phyloP scores from a whole-genome alignment of 2,329 filamentous ascomycete genomes.

The Diaporthe caulivora region DNA sequence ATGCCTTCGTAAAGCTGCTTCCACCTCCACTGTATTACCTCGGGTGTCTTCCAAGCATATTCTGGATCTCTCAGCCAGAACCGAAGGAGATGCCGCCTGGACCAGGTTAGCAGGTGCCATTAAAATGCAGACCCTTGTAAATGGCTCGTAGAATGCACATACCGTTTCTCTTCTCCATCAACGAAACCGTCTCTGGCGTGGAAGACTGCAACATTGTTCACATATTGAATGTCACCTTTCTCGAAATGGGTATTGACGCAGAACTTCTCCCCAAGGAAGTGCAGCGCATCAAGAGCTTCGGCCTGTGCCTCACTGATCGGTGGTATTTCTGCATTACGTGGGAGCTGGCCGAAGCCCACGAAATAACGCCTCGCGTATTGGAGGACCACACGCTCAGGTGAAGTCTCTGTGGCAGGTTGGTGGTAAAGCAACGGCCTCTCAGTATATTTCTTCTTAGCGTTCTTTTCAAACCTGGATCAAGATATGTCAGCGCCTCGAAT shows the following conservation, averaged over 20 bases:
- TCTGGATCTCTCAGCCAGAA: conserved; percentile 65
- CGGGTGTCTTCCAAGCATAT: conserved; percentile 61
- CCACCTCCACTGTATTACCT: conserved; percentile 61
- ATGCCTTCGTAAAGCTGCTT: conserved; percentile 65
- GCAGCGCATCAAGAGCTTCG: conserved; percentile 64
- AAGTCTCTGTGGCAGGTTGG: conserved; percentile 57
- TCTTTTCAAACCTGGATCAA: conserved; percentile 62
- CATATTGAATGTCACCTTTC: conserved; percentile 66
- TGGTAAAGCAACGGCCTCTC: conserved; percentile 68
- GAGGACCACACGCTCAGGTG: conserved; percentile 67
- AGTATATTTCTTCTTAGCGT: conserved; percentile 56
- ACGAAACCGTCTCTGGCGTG: conserved; percentile 65
- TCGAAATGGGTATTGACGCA: conserved; percentile 59
- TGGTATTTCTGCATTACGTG: conserved; percentile 66
- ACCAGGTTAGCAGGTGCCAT: conserved; percentile 51
- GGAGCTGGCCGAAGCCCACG: conserved; percentile 67
- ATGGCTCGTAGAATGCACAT: conserved; percentile 44
- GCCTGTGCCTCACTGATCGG: conserved; percentile 66
- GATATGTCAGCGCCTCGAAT: conserved; percentile 54
- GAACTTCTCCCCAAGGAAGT: conserved; percentile 62
- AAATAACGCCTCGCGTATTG: conserved; percentile 72
- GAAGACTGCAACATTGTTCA: conserved; percentile 67
- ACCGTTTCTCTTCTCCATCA: conserved; percentile 58
- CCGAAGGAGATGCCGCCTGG: conserved; percentile 61
- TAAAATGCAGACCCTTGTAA: conserved; percentile 55